Evolutionary conservation across 2,329 filamentous ascomycete genomes (phyloP), one percentile per base, ranked within the genome.

Genomic region (Alternaria ethzedia): DNA sequence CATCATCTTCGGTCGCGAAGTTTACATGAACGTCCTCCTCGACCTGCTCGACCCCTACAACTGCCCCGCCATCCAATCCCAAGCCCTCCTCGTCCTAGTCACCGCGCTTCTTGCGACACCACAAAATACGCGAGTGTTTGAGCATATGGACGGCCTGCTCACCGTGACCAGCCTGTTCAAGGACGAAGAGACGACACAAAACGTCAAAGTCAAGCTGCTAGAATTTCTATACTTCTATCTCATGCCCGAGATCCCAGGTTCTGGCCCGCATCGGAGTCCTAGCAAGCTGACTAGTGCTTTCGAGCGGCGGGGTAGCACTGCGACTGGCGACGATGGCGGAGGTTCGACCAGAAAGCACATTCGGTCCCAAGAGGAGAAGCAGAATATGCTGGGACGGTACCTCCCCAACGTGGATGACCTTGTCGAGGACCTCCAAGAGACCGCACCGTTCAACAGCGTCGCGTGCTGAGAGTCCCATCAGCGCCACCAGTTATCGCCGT

Each of bases 211-310:
- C 76, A 96, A 97, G 80, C 88, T 97, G n/a, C 90, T 97, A 71
- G 96, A 98, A 80, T 98, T 98, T 78, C 83, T 99, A 55, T 98
- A 98, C 84, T 98, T 98, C 81, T 99, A 98, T 81, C 90, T 99
- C 71, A 97, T 98, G 91, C 94, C 95, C 54, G 96, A 99, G 82
- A 88, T 88, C 0, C 89, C 84, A 2, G 77, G 77, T 26, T 86
- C 47, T 83, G 73, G 79, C 9, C 57, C 72, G 5, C 68, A 74
- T 17, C 69, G 77, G 44, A 73, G 77, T 60, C 78, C 80, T 12
- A 76, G 69, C 63, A 79, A 80, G 62, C 64, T 79, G 23, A 66
- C 69, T 8, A 66, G 65, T 30, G 74, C 77, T 20, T 77, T 79
- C 64, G 76, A 79, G 25, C 66, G 75, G 50, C 69, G 78, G 59